Conservation (phyloP, 345 rosid species). For the Noccaea bulbosa region DNA sequence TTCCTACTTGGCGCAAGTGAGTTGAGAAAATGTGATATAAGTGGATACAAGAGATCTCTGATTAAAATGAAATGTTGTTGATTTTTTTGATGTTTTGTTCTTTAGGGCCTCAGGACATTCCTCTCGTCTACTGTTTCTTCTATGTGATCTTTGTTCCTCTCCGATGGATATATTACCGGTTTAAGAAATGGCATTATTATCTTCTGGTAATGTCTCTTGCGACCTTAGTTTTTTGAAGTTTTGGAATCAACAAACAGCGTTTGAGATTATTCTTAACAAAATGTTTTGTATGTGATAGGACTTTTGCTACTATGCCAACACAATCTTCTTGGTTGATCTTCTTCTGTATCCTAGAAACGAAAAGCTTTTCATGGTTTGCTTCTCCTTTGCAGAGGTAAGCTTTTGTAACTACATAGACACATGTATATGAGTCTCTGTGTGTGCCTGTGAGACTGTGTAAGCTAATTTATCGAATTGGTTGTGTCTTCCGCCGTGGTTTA, state of each 20-base stretch:
- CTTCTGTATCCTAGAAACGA: slow-evolving; percentile 81
- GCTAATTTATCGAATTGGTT: slow-evolving; percentile 7
- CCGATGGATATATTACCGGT: slow-evolving; percentile 95
- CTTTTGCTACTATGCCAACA: slow-evolving; percentile 96
- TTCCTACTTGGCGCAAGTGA: slow-evolving; percentile 91
- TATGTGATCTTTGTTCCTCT: slow-evolving; percentile 87
- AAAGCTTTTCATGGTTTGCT: slow-evolving; percentile 97
- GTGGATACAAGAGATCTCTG: slow-evolving; percentile 23
- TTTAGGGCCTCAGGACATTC: slow-evolving; percentile 89
- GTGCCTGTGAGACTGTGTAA: not conserved
- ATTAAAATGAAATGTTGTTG: not conserved
- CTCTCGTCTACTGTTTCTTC: slow-evolving; percentile 81
- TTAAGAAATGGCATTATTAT: slow-evolving; percentile 97
- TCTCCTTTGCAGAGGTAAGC: slow-evolving; percentile 91
- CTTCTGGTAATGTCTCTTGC: slow-evolving; percentile 67
- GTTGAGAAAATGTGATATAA: slow-evolving; percentile 34
- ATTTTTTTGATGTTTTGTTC: slow-evolving; percentile 22
- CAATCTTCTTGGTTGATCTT: slow-evolving; percentile 87
- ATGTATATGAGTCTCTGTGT: slow-evolving; percentile 4
- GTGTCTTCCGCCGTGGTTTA: slow-evolving; percentile 20
- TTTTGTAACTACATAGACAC: slow-evolving; percentile 16
- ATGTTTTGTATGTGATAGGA: slow-evolving; percentile 55
- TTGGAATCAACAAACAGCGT: not conserved
- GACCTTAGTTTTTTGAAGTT: not conserved
- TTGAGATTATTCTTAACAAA: not conserved